phyloP scores from a whole-genome alignment of 306 rosid genomes.

The Geum urbanum region DNA sequence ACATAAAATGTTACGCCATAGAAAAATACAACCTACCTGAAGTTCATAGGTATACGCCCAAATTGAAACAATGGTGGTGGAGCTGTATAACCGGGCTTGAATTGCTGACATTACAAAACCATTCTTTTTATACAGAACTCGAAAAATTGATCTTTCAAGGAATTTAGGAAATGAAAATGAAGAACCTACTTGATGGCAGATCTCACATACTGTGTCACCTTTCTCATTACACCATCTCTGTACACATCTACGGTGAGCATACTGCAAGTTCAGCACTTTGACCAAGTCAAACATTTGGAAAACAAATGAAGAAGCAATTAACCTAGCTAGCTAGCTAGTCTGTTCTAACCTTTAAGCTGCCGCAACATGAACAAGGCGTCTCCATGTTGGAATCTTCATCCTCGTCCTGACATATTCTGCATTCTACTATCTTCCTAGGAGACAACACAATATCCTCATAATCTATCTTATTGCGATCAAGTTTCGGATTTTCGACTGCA shows the following conservation, averaged over 20 bases:
- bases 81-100: constrained; percentile 84
- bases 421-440: constrained; percentile 59
- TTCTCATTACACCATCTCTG: constrained; percentile 97
- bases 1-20: neutral
- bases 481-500: constrained; percentile 30
- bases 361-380: constrained; percentile 93
- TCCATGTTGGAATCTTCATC: constrained; percentile 90
- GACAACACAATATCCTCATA: constrained; percentile 28
- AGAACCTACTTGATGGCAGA: constrained; percentile 84
- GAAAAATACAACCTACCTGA: constrained; percentile 49
- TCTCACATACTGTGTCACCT: constrained; percentile 88
- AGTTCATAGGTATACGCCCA: constrained; percentile 90
- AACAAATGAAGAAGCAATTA: neutral
- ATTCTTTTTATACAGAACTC: neutral
- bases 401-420: constrained; percentile 96
- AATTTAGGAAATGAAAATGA: neutral
- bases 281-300: too few species aligned
- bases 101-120: constrained; percentile 49
- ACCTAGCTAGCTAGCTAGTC: neutral
- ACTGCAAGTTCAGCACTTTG: constrained; percentile 45
- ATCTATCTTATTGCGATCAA: constrained; percentile 36
- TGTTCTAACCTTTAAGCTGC: constrained; percentile 77
- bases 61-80: constrained; percentile 81
- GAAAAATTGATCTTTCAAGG: neutral
- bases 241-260: constrained; percentile 86